phyloP scores from a whole-genome alignment of 2,329 filamentous ascomycete genomes.

The Ploettnerulaceae sp. region DNA sequence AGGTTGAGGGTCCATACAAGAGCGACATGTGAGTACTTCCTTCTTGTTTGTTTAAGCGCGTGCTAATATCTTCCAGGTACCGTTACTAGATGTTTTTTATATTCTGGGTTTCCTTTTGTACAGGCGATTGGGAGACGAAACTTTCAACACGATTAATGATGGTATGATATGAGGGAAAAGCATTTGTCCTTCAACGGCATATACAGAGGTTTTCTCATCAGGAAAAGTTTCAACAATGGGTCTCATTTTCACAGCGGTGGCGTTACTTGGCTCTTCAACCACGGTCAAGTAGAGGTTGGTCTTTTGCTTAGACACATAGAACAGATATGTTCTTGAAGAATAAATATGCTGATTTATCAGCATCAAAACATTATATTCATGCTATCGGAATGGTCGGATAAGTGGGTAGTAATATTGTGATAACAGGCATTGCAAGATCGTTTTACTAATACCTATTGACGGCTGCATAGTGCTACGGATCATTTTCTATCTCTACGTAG shows the following conservation, averaged over 20 bases:
- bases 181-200: conserved; percentile 61
- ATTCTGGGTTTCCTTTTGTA: conserved; percentile 25
- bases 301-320: conserved; percentile 30
- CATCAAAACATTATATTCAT: background rate
- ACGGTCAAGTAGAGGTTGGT: conserved; percentile 35
- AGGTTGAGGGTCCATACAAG: conserved; percentile 91
- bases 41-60: background rate
- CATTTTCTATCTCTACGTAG: too few relatives aligned
- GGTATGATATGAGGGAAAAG: conserved; percentile 53
- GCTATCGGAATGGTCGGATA: background rate
- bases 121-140: conserved; percentile 18
- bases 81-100: conserved; percentile 32
- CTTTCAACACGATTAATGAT: conserved; percentile 47
- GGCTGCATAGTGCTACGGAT: too few relatives aligned
- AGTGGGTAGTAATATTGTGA: too few relatives aligned
- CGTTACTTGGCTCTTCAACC: conserved; percentile 39
- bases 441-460: too few relatives aligned
- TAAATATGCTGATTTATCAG: conserved; percentile 13
- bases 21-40: conserved; percentile 67
- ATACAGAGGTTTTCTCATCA: conserved; percentile 27
- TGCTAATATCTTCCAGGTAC: conserved; percentile 29
- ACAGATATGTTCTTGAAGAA: conserved; percentile 21
- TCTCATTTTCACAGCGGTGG: conserved; percentile 32
- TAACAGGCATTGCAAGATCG: too few relatives aligned
- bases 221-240: conserved; percentile 36